Evolutionary conservation across 176 grass and related monocot species (phyloP), one percentile per base, ranked within the genome.

Genomic region (Phoenix dactylifera): DNA sequence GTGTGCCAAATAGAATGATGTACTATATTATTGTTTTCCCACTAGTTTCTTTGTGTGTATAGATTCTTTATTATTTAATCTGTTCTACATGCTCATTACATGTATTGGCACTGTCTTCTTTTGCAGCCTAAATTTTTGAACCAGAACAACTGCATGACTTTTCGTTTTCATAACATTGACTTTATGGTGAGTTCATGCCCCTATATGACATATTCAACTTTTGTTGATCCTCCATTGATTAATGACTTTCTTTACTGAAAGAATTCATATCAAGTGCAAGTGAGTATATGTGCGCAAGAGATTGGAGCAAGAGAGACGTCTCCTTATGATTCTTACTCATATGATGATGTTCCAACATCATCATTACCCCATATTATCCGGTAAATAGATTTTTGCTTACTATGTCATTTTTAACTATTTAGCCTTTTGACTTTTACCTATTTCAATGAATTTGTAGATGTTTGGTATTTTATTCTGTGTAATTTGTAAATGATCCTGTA

Each of bases 271-370:
- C 57, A 90, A 24, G 54, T 90, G 67, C 61, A 82, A 77, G 80
- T 86, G 68, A 85, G 55, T 65, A 72, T 90, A 77, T 59, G 22
- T 50, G 86, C 83, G 60, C 72, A 81, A 77, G 83, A 87, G 64
- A 75, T 68, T 55, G 83, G 86, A 22, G 86, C 91, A 59, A 79
- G 54, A 66, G 58, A 80, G 24, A 69, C 59, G 24, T 87, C 74
- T 71, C 83, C 75, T 65, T 95, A 95, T 70, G 82, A 54, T 72
- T 59, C 19, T 62, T 95, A 84, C 77, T 90, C 68, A n/a, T 90
- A 90, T 82, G 79, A 63, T 52, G 54, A 77, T 77, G 65, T 87
- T 69, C 74, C 74, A 23, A n/a, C 93, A 62, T 92, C 86, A 17
- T 87, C 52, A 72, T 79, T 84, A 80, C 77, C 59, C 15, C 58